Evolutionary conservation across 345 rosid species (phyloP), one percentile per base, ranked within the genome.

Genomic region (Toxicodendron radicans): DNA sequence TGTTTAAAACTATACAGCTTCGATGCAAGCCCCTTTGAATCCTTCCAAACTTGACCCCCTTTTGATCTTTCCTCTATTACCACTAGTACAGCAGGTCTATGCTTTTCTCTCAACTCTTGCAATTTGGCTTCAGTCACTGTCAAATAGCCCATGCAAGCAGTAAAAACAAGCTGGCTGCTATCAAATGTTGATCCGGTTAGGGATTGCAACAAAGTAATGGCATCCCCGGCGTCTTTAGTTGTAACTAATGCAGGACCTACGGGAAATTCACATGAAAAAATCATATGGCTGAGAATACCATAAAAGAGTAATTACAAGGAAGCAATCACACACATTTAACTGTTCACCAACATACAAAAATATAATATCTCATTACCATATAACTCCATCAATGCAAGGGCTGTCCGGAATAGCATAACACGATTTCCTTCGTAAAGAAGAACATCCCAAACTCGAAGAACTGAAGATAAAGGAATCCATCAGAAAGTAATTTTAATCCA

Each of bases 371-470:
- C 33, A 68, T 38, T 90, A 92, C 98, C 97, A 73, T 92, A 90
- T 77, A 92, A 80, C 74, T 94, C 98, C 95, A 94, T 90, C 75
- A 94, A 78, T 76, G 97, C 95, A 81, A 94, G 93, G 57, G 98
- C 98, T 66, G 98, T 91, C 83, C 94, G 89, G 74, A 95, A 93
- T 74, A 95, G 85, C 89, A 95, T 89, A 20, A 93, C 94, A 68
- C 98, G 98, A 75, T 91, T 95, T 76, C 99, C 99, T 84, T 95
- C 98, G 75, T 86, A 95, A 20, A 95, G 87, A 73, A 95, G 79
- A 78, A 95, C 99, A 81, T 95, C 99, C 99, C 99, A 95, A 70
- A 95, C 85, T 82, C 99, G 88, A 77, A 95, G 87, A 87, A 95
- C 99, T 95, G 85, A 78, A 79, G 62, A 70, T 21, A 70, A 71